Evolutionary conservation across 192 early-diverging fungal genomes (phyloP).

Genomic region (Coemansia sp.): DNA sequence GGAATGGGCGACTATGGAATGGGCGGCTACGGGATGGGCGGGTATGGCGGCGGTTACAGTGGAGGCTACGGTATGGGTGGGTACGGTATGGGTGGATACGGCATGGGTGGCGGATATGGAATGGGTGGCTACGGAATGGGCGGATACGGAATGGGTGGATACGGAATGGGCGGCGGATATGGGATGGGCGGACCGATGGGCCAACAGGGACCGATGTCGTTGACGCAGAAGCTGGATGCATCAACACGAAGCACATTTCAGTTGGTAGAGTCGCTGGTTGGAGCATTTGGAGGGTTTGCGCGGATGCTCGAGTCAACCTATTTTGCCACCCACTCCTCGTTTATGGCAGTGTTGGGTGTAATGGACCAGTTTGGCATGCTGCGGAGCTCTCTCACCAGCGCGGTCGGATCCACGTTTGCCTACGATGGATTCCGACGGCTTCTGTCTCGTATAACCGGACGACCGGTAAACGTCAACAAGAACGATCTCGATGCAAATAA

Average conservation of each 20-base stretch:
- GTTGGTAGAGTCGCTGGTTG: constrained; percentile 88
- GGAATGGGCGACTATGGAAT: constrained; percentile 56
- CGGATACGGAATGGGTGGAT: constrained; percentile 53
- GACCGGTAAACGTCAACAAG: constrained; percentile 65
- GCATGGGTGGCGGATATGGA: constrained; percentile 33
- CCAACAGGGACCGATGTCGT: constrained; percentile 52
- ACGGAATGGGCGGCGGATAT: constrained; percentile 53
- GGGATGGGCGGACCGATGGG: constrained; percentile 67
- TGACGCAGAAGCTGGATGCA: constrained; percentile 83
- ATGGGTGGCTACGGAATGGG: constrained; percentile 58
- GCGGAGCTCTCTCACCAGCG: constrained; percentile 77
- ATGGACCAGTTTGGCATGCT: constrained; percentile 96
- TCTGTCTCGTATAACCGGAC: constrained; percentile 65
- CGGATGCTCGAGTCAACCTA: constrained; percentile 98
- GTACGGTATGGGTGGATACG: constrained; percentile 36
- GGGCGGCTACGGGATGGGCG: constrained; percentile 25
- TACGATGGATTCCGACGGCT: constrained; percentile 67
- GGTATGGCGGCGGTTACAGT: constrained; percentile 19
- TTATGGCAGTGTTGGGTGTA: constrained; percentile 97
- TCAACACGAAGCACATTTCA: constrained; percentile 91
- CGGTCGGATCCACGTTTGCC: constrained; percentile 77
- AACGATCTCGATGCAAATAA: constrained; percentile 67
- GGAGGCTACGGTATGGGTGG: constrained; percentile 29
- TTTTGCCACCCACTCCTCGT: constrained; percentile 89
- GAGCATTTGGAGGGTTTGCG: constrained; percentile 94